Conservation (phyloP, 805 yeast genomes). For the Barnettozyma vustinii region DNA sequence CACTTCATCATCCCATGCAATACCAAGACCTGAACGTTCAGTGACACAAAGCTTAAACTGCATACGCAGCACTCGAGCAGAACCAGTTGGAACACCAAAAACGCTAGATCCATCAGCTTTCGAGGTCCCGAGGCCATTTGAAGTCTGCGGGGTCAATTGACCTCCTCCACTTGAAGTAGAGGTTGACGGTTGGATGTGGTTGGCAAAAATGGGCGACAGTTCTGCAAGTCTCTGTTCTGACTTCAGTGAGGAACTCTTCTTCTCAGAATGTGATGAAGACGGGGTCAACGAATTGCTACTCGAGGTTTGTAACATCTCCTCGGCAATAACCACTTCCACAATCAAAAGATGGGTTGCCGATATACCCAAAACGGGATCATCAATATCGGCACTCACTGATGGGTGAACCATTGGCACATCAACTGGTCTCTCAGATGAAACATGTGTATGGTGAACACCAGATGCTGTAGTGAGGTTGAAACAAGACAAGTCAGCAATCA, state of each 20-base stretch:
- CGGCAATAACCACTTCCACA: slow-evolving; percentile 91
- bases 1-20: slow-evolving; percentile 98
- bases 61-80: slow-evolving; percentile 92
- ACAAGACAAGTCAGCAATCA: slow-evolving; percentile 66
- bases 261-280: slow-evolving; percentile 22
- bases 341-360: slow-evolving; percentile 70
- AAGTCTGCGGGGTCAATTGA: not conserved
- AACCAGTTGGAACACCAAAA: slow-evolving; percentile 83
- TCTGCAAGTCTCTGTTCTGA: slow-evolving; percentile 39
- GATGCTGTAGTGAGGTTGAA: slow-evolving; percentile 52
- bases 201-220: slow-evolving; percentile 38
- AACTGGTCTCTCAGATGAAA: slow-evolving; percentile 37
- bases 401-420: slow-evolving; percentile 23
- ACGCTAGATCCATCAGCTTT: not conserved
- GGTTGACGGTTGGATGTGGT: slow-evolving; percentile 26
- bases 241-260: slow-evolving; percentile 9
- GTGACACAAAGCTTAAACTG: slow-evolving; percentile 81
- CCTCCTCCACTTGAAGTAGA: slow-evolving; percentile 18
- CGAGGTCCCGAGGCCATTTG: slow-evolving; percentile 1
- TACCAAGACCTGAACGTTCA: slow-evolving; percentile 91
- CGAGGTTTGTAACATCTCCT: slow-evolving; percentile 56
- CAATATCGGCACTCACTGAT: slow-evolving; percentile 72
- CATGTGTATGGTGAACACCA: slow-evolving; percentile 38
- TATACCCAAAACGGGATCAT: slow-evolving; percentile 76
- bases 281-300: slow-evolving; percentile 31